Conservation (phyloP, 768 basidiomycete species). For the Amanita muscaria region DNA sequence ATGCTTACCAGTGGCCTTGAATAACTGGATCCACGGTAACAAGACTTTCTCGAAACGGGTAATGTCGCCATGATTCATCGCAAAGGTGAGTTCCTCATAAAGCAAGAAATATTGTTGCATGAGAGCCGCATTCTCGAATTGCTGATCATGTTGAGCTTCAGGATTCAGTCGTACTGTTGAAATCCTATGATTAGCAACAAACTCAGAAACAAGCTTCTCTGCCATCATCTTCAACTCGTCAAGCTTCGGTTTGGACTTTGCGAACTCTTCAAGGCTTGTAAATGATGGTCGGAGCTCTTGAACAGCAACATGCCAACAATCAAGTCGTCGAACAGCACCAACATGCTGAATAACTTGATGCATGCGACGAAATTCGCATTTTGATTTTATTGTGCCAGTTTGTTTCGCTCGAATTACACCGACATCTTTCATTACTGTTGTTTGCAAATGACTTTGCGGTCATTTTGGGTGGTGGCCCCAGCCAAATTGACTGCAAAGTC, state of each 20-base stretch:
- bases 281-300: too few relatives aligned
- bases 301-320: constrained; percentile 22
- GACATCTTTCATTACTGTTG: constrained; percentile 14
- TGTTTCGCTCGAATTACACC: constrained; percentile 14
- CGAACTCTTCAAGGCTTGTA: too few relatives aligned
- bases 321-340: constrained; percentile 12
- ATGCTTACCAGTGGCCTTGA: constrained; percentile 24
- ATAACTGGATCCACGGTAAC: constrained; percentile 19
- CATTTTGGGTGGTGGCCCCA: too few relatives aligned
- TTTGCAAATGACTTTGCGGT: too few relatives aligned
- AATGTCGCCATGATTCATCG: constrained; percentile 26
- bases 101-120: constrained; percentile 24
- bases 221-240: too few relatives aligned
- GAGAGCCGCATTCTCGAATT: background rate
- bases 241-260: too few relatives aligned
- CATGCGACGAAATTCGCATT: constrained; percentile 22
- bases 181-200: too few relatives aligned
- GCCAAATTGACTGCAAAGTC: too few relatives aligned
- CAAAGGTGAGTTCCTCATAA: constrained; percentile 29
- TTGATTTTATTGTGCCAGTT: constrained; percentile 16
- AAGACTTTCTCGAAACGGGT: constrained; percentile 19
- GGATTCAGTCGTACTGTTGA: too few relatives aligned
- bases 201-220: too few relatives aligned
- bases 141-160: constrained; percentile 2
- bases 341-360: constrained; percentile 21